Evolutionary conservation across 108 stramenopile species (phyloP), one percentile per base, ranked within the genome.

Genomic region (Skeletonema costatum): DNA sequence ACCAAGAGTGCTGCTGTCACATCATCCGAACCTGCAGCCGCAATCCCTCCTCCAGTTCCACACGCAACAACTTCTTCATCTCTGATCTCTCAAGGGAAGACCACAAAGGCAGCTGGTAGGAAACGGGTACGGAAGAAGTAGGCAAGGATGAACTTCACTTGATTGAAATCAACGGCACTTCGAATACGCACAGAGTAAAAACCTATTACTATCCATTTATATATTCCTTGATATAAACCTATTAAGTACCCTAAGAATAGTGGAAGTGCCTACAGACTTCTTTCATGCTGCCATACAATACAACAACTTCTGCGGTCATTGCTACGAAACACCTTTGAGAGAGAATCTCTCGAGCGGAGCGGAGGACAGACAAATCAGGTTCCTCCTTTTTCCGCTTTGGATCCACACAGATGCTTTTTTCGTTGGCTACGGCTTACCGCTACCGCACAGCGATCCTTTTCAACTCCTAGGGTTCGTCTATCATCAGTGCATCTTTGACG

Each of bases 81-180:
- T 7, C 4, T 25, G 53, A 25, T 56, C 19, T 56, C 53, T 25
- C 21, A 56, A 33, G 31, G 59, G 25, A 60, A 69, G 17, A 32
- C 41, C 7, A 48, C 35, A 6, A 70, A 19, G 25, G 72, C 66
- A 68, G 56, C 56, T 17, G 66, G 56, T 60, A 77, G 72, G 53
- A 82, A 82, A 66, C 76, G 81, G 16, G 70, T 76, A 2, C 38
- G 72, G 7, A 82, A 82, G 53, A 56, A 56, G 25, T 56, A 56
- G 53, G 53, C 0, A 25, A 25, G 25, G 53, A 56, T 25, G 25
- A 25, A 5, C n/a, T 19, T 19, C 50, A 48, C 46, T 14, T 48
- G 46, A 11, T 42, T 25, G 25, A 25, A 25, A 25, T 42, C 41
- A 42, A 13, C 41, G 41, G 41, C 41, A 51, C 44, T 46, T 46